Evolutionary conservation across 768 basidiomycete genomes (phyloP).

Genomic region (Auricularia heimuer): DNA sequence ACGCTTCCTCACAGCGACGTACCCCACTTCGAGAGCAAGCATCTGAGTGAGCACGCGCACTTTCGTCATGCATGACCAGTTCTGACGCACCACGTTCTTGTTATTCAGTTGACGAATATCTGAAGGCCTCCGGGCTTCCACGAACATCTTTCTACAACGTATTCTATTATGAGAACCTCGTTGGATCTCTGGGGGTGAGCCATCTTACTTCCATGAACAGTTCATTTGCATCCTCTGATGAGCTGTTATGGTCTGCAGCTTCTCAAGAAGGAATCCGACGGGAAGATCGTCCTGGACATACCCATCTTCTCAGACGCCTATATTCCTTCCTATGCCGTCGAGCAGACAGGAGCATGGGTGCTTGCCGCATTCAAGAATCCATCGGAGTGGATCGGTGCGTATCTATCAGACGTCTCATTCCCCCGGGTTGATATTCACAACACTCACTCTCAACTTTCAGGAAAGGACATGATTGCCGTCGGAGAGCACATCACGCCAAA

Average conservation of each 20-base stretch:
- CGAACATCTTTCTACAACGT: slow-evolving; percentile 4
- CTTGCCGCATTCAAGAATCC: slow-evolving; percentile 1
- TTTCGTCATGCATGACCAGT: background rate
- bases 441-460: background rate
- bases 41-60: background rate
- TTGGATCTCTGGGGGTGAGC: background rate
- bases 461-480: background rate
- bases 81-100: background rate
- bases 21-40: slow-evolving; percentile 8
- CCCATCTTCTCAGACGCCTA: background rate
- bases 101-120: slow-evolving; percentile 8
- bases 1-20: background rate
- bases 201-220: background rate
- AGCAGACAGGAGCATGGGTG: slow-evolving; percentile 1
- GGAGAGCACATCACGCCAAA: background rate
- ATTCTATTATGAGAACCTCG: background rate
- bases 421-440: background rate
- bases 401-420: background rate
- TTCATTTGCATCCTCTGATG: background rate
- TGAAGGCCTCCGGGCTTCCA: slow-evolving; percentile 4
- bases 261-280: background rate
- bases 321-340: background rate
- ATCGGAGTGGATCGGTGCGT: background rate
- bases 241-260: background rate
- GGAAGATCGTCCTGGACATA: background rate